These are phyloP conservation scores for Cercospora sesami DNA, from an alignment of 2,329 filamentous ascomycete genomes.

Conservation along the genomic window DNA sequence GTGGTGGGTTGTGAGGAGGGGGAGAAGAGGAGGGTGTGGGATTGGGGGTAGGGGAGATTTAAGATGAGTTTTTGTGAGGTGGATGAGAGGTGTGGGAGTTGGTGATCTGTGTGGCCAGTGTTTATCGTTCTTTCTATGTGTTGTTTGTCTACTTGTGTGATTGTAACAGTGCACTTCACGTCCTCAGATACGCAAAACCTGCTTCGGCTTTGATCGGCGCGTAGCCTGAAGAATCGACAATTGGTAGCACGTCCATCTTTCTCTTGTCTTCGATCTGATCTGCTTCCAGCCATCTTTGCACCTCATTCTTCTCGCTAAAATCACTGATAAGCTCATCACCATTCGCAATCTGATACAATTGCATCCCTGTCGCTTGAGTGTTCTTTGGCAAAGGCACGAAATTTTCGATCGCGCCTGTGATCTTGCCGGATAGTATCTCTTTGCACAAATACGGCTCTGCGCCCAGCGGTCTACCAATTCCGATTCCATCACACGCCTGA, in stretches of 20 bases:
- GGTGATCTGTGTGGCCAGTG: not conserved
- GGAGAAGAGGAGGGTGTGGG: not conserved
- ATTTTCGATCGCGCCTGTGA: constrained; percentile 36
- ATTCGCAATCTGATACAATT: constrained; percentile 36
- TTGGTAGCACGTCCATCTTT: constrained; percentile 33
- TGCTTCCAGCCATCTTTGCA: constrained; percentile 35
- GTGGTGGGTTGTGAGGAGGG: too few relatives aligned
- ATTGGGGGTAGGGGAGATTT: not conserved
- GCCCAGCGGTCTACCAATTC: constrained; percentile 35
- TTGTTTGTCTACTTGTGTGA: not conserved
- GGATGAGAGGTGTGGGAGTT: not conserved
- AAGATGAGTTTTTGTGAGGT: not conserved
- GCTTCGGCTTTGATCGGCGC: constrained; percentile 29
- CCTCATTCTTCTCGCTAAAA: constrained; percentile 36
- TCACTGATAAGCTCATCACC: constrained; percentile 34
- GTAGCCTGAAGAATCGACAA: constrained; percentile 35
- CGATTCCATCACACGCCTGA: constrained; percentile 33
- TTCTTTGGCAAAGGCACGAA: constrained; percentile 35
- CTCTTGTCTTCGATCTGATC: constrained; percentile 34
- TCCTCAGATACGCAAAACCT: constrained; percentile 34
- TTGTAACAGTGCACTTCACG: not conserved
- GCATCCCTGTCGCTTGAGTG: constrained; percentile 36
- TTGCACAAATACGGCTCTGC: constrained; percentile 36
- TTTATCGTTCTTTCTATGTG: not conserved
- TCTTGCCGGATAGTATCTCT: constrained; percentile 33